These are phyloP conservation scores for Pseudopithomyces maydicus DNA, from an alignment of 2,329 filamentous ascomycete genomes.

Conservation along the genomic window DNA sequence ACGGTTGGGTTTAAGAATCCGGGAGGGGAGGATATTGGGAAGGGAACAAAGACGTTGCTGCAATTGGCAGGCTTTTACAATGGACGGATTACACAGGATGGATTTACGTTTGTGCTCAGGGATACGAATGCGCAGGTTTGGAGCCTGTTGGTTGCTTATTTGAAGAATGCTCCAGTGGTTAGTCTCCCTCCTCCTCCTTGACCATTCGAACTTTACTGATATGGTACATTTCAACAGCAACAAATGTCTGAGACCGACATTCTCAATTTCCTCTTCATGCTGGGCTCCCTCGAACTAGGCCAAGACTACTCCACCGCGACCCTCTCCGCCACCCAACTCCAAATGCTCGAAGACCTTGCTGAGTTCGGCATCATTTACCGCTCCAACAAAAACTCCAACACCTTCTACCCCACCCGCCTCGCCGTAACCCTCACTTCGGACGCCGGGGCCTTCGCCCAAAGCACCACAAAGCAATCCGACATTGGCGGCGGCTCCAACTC, in stretches of 20 bases:
- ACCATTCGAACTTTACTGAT: background rate
- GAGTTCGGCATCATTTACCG: conserved; percentile 92
- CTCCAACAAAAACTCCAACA: conserved; percentile 49
- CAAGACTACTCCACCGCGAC: conserved; percentile 87
- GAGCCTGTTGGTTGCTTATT: conserved; percentile 91
- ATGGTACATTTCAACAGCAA: conserved; percentile 45
- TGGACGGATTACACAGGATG: conserved; percentile 84
- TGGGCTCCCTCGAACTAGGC: conserved; percentile 90
- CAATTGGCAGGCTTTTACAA: conserved; percentile 70
- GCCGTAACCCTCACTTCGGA: conserved; percentile 88
- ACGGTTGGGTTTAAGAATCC: conserved; percentile 58
- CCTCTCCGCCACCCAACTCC: conserved; percentile 78
- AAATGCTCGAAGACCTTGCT: conserved; percentile 87
- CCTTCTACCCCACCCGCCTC: conserved; percentile 87
- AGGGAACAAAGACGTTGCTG: conserved; percentile 81
- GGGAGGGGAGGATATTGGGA: conserved; percentile 53
- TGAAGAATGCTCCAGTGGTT: conserved; percentile 76
- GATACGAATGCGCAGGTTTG: conserved; percentile 97
- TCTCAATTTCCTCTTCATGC: conserved; percentile 92
- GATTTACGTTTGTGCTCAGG: conserved; percentile 93
- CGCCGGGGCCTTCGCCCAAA: conserved; percentile 71
- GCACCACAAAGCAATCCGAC: conserved; percentile 14
- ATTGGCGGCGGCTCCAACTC: conserved; percentile 30
- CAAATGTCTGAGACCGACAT: conserved; percentile 90
- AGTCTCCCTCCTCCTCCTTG: conserved; percentile 9